phyloP scores from a whole-genome alignment of 768 basidiomycete genomes.

The Ramaria sp. region DNA sequence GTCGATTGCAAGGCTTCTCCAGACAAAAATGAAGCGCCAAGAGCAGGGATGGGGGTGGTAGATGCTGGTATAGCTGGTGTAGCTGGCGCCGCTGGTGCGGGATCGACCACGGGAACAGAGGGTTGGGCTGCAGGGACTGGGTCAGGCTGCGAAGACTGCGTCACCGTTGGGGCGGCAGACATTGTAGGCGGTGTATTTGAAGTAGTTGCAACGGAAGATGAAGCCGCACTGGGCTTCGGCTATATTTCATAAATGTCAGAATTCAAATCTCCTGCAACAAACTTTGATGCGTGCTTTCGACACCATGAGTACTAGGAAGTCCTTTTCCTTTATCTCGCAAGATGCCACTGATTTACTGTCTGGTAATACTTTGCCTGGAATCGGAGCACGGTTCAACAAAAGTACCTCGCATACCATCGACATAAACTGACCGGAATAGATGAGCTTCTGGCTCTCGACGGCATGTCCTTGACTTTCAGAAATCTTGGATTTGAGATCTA shows the following conservation, averaged over 20 bases:
- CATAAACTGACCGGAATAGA: slow-evolving; percentile 67
- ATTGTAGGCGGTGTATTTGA: slow-evolving; percentile 22
- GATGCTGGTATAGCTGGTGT: slow-evolving; percentile 18
- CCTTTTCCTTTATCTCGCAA: slow-evolving; percentile 94
- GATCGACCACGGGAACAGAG: slow-evolving; percentile 22
- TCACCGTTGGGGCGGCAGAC: slow-evolving; percentile 22
- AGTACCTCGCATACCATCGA: neutral
- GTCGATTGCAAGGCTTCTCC: slow-evolving; percentile 68
- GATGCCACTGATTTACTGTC: slow-evolving; percentile 84
- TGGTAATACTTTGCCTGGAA: slow-evolving; percentile 76
- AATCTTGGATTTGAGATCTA: slow-evolving; percentile 77
- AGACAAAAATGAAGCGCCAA: slow-evolving; percentile 59
- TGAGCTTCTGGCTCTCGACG: slow-evolving; percentile 76
- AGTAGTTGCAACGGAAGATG: slow-evolving; percentile 17
- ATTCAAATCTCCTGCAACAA: neutral
- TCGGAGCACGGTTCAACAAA: slow-evolving; percentile 3
- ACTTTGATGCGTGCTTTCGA: slow-evolving; percentile 58
- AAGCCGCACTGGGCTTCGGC: slow-evolving; percentile 44
- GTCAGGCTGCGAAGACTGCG: slow-evolving; percentile 19
- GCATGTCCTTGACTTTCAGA: slow-evolving; percentile 60
- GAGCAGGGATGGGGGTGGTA: slow-evolving; percentile 21
- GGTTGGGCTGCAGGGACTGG: slow-evolving; percentile 26
- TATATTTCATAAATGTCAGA: slow-evolving; percentile 16
- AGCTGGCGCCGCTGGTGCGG: slow-evolving; percentile 19
- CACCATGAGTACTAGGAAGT: slow-evolving; percentile 99